A percentile compares a stretch with the other conserved stretches of the same genome.
Evolutionary conservation across 2,329 filamentous ascomycete genomes (phyloP).

Genomic region (Westerdykella aurantiaca): DNA sequence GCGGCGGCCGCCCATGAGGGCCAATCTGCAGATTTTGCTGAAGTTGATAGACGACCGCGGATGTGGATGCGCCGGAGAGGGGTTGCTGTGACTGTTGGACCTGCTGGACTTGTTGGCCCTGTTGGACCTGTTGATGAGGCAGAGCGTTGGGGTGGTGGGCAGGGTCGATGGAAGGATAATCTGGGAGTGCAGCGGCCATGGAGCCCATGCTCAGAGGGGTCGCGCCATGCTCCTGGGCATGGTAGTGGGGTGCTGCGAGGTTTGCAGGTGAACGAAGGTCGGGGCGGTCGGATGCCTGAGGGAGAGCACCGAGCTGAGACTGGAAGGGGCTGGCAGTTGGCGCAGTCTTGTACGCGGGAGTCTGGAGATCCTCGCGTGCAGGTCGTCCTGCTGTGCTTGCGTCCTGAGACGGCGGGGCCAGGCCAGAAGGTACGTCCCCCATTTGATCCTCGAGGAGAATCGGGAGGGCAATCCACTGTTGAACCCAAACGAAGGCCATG

Average conservation of each 20-base stretch:
- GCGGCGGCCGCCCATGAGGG: constrained; percentile 16
- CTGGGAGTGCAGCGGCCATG: constrained; percentile 34
- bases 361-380: constrained; percentile 22
- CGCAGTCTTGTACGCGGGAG: constrained; percentile 14
- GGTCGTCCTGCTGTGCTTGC: constrained; percentile 20
- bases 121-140: constrained; percentile 10
- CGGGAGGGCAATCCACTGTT: constrained; percentile 41
- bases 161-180: constrained; percentile 23
- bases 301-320: constrained; percentile 29
- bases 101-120: constrained; percentile 7
- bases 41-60: constrained; percentile 38
- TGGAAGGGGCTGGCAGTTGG: constrained; percentile 31
- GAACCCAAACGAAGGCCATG: constrained; percentile 40
- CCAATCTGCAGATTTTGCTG: constrained; percentile 36
- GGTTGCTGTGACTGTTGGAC: constrained; percentile 18
- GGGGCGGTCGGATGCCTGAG: constrained; percentile 22
- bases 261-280: constrained; percentile 26
- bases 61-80: constrained; percentile 35
- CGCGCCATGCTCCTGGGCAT: constrained; percentile 20
- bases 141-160: constrained; percentile 7
- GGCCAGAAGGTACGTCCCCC: constrained; percentile 35
- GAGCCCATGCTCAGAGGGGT: constrained; percentile 33
- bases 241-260: constrained; percentile 16
- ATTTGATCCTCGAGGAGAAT: constrained; percentile 36
- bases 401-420: constrained; percentile 27